Evolutionary conservation across 108 stramenopile species (phyloP), one percentile per base, ranked within the genome.

Genomic region (Fistulifera solaris): DNA sequence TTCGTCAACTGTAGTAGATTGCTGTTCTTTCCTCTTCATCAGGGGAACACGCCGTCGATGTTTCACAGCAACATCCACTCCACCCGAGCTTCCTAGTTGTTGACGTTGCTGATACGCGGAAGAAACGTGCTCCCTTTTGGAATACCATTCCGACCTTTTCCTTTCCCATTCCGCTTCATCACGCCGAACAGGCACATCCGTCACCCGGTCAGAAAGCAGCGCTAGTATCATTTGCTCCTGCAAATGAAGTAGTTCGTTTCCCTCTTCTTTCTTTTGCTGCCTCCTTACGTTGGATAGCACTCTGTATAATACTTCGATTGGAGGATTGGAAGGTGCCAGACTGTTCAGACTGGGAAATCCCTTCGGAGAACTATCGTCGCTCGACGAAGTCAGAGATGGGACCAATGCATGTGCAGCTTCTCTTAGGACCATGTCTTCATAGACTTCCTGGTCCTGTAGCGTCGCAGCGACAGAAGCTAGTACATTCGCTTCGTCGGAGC

Each of bases 371-470:
- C 15, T 46, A 48, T 40, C 46, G 56, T 11, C 44, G 31, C 31
- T 35, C 31, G 8, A 35, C 23, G 45, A 66, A 38, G 43, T 57
- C 48, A 89, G 64, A 15, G 53, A 54, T 5, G 88, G 88, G 12
- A 81, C 81, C 22, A 62, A 44, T 12, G 47, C 28, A 8, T 65
- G 61, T 24, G 68, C 70, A 0, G 76, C 84, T 35, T 78, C 55
- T 27, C 77, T 76, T 13, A 89, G 40, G 17, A 89, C 80, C 1
- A 65, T 56, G 31, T 66, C 59, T 61, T 89, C 88, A 58, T 89
- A 89, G 31, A 47, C 54, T 16, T 58, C 66, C 23, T 48, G 48
- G 13, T 81, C 68, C 21, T 70, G 58, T 18, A 68, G 55, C 23
- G 71, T 54, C 0, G 68, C 52, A 27, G 76, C 77, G n/a, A 87